phyloP scores from a whole-genome alignment of 2,329 filamentous ascomycete species.

The Sporothrix inflata region DNA sequence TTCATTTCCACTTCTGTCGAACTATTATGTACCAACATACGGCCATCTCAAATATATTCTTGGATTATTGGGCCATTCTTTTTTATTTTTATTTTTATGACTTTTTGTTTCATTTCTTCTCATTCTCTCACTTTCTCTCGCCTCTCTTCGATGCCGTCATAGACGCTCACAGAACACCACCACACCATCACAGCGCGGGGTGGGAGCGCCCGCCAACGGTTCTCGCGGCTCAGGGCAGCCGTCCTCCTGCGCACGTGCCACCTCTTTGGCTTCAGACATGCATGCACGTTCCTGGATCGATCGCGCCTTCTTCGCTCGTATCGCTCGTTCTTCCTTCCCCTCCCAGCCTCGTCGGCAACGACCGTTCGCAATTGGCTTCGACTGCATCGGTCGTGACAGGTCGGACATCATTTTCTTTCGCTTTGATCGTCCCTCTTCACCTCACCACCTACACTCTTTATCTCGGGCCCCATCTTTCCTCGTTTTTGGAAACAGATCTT shows the following conservation, averaged over 20 bases:
- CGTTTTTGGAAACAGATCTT: background rate
- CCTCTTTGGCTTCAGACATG: background rate
- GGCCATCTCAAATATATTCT: background rate
- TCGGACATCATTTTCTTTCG: background rate
- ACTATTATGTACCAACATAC: background rate
- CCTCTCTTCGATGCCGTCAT: background rate
- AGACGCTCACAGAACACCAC: background rate
- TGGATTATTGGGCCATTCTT: background rate
- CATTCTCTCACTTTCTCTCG: background rate
- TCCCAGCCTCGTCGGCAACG: background rate
- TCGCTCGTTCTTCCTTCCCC: background rate
- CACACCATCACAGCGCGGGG: background rate
- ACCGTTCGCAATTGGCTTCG: background rate
- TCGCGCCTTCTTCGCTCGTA: background rate
- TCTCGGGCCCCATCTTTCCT: background rate
- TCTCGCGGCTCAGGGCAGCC: background rate
- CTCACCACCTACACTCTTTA: background rate
- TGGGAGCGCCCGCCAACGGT: background rate
- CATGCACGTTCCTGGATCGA: background rate
- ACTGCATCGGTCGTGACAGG: background rate
- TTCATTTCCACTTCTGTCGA: background rate
- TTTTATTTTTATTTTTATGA: background rate
- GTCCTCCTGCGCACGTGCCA: conserved; percentile 8
- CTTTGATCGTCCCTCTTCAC: background rate
- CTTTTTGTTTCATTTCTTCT: background rate